Conservation (phyloP, 257 asterid species). For the Scutellaria barbata region DNA sequence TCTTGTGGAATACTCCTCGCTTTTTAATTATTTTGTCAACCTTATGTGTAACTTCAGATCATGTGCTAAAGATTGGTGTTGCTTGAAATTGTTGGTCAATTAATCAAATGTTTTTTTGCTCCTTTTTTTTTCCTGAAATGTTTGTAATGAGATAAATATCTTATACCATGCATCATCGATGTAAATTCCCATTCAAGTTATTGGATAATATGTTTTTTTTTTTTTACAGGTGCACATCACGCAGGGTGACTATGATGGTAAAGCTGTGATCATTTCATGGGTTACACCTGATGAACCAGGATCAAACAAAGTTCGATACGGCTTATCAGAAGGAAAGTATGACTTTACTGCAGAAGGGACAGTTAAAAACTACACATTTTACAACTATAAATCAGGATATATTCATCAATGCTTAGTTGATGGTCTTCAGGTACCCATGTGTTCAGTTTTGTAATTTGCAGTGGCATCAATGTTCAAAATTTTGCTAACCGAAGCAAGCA, state of each 20-base stretch:
- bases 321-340: conserved; percentile 68
- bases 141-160: not conserved
- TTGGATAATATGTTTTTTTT: not conserved
- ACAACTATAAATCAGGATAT: conserved; percentile 75
- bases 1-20: not conserved
- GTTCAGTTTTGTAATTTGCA: not conserved
- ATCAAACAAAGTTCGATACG: conserved; percentile 72
- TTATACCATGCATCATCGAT: too few species aligned
- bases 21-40: conserved; percentile 8
- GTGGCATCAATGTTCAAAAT: not conserved
- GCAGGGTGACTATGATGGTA: conserved; percentile 94
- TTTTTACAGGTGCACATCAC: conserved; percentile 80
- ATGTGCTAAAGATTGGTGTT: conserved; percentile 12
- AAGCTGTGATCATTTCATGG: conserved; percentile 85
- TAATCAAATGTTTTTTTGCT: not conserved
- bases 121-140: not conserved
- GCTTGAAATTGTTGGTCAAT: not conserved
- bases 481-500: conserved; percentile 14
- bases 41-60: conserved; percentile 19
- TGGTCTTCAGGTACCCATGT: conserved; percentile 70
- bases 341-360: conserved; percentile 66
- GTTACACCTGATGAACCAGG: conserved; percentile 79
- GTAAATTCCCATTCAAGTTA: too few species aligned
- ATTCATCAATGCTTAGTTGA: conserved; percentile 77
- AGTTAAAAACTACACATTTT: conserved; percentile 68